Base-by-base conservation (phyloP, 2,329 filamentous ascomycete species). In the Lasiodiplodia theobromae region DNA sequence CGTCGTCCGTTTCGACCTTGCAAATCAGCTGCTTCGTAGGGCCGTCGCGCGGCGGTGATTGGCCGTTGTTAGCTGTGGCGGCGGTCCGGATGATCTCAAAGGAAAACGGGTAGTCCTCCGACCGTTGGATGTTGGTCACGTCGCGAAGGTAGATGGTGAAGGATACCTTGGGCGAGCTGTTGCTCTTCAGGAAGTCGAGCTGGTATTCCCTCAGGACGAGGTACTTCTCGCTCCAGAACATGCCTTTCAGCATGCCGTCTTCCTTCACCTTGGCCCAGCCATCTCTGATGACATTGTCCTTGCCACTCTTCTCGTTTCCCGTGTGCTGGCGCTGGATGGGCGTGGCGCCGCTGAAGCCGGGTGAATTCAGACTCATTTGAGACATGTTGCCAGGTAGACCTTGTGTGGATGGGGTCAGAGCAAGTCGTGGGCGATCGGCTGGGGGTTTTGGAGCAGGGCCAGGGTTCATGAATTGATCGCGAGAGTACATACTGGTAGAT, bases 361-460 rank as follows among this genome's bases (percentile, higher is more conserved):
- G 90, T 8, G 91, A 92, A 70, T 85, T 84, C 72, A 96, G 85
- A 76, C 87, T 90, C 85, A 95, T 88, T 75, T 90, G 91, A 69
- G 91, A 91, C 85, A 95, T 93, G 81, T 90, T 94, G 71, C 90
- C 91, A 18, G 91, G 89, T 25, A 92, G 85, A 78, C 90, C 92
- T 74, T 84, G 82, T 71, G 89, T 87, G 77, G 88, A 92, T 70
- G 91, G 94, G 52, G 92, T 93, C 70, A 96, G 86, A 75, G 90
- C 90, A 73, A 97, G 88, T 77, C 92, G 91, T 70, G 94, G 92
- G 75, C 92, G 89, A 77, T 96, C 92, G 70, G 87, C 90, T 23
- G 95, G 96, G 70, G 96, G 95, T 75, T 92, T 91, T 72, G 96
- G 96, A 73, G 96, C 95, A 74, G 96, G 95, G 72, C 96, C 94